Percentiles rank a stretch among this genome's conserved stretches.
Evolutionary conservation across 2,329 filamentous ascomycete species (phyloP).

Genomic region (Paracorniculantispora psalliotae): DNA sequence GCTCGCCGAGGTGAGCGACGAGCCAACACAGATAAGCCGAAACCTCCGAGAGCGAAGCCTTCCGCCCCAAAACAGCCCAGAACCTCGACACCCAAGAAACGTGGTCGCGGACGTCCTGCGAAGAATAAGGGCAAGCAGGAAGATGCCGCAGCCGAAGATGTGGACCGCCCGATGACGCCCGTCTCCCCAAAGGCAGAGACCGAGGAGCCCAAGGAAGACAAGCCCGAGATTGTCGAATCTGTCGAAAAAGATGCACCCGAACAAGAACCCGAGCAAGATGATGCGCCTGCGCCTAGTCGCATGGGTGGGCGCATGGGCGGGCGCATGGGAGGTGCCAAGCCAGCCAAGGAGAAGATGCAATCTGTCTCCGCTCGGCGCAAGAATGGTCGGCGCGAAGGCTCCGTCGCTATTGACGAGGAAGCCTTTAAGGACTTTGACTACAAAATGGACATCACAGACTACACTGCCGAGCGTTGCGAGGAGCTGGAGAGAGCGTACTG

Average conservation of each 20-base stretch:
- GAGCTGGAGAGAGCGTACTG: slow-evolving; percentile 94
- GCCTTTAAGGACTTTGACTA: slow-evolving; percentile 92
- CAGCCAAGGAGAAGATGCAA: slow-evolving; percentile 56
- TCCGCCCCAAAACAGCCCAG: slow-evolving; percentile 28
- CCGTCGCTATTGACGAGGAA: slow-evolving; percentile 78
- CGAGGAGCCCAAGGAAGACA: slow-evolving; percentile 23
- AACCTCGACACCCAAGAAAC: slow-evolving; percentile 33
- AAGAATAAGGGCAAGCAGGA: slow-evolving; percentile 33
- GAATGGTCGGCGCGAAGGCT: slow-evolving; percentile 73
- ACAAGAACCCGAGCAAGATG: slow-evolving; percentile 36
- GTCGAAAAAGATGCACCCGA: slow-evolving; percentile 37
- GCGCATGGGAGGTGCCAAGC: slow-evolving; percentile 46
- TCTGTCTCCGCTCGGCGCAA: slow-evolving; percentile 84
- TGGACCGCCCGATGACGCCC: slow-evolving; percentile 54
- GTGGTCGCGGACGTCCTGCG: slow-evolving; percentile 35
- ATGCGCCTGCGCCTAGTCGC: slow-evolving; percentile 19
- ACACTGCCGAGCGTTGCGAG: slow-evolving; percentile 84
- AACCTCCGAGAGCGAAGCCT: slow-evolving; percentile 36
- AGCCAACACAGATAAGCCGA: slow-evolving; percentile 52
- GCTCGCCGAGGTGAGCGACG: slow-evolving; percentile 81
- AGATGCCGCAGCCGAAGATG: slow-evolving; percentile 26
- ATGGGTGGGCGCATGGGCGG: slow-evolving; percentile 22
- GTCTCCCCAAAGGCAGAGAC: slow-evolving; percentile 46
- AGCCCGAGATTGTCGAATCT: slow-evolving; percentile 18
- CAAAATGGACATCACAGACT: slow-evolving; percentile 80